Percentiles rank a stretch among this genome's conserved stretches.
Conservation (phyloP, 108 stramenopile species). For the Nitzschia inconspicua region DNA sequence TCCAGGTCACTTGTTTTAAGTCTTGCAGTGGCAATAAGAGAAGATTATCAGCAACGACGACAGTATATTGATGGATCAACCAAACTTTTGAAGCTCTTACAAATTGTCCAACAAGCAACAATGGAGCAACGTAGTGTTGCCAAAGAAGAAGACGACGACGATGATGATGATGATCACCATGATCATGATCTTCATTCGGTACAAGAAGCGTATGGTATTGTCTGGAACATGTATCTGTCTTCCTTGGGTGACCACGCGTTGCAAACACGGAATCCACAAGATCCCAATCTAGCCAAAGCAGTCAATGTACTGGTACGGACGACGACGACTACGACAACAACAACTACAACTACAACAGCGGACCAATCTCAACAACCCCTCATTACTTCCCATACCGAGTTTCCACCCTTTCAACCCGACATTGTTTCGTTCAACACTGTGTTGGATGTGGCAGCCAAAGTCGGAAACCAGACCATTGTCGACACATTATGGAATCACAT, state of each 20-base stretch:
- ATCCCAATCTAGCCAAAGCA: constrained; percentile 9
- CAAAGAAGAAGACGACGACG: constrained; percentile 5
- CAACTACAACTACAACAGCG: constrained; percentile 24
- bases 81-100: not conserved
- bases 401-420: constrained; percentile 54
- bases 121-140: not conserved
- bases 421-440: constrained; percentile 53
- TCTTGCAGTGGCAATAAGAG: too few species aligned
- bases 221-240: constrained; percentile 72
- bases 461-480: constrained; percentile 40
- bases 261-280: constrained; percentile 6
- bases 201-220: too few species aligned
- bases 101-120: constrained; percentile 8
- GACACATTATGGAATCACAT: constrained; percentile 40
- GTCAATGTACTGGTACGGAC: not conserved
- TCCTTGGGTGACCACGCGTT: constrained; percentile 53
- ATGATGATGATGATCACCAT: constrained; percentile 5
- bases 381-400: constrained; percentile 15
- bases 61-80: too few species aligned
- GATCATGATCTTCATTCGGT: not conserved
- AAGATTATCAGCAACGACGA: too few species aligned
- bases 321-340: too few species aligned
- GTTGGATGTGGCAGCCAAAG: constrained; percentile 47
- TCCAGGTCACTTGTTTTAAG: too few species aligned
- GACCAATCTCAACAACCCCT: constrained; percentile 15